Percentiles rank a stretch among this genome's conserved stretches.
phyloP scores from a whole-genome alignment of 139 green algal species.

The Chlorella sp. region DNA sequence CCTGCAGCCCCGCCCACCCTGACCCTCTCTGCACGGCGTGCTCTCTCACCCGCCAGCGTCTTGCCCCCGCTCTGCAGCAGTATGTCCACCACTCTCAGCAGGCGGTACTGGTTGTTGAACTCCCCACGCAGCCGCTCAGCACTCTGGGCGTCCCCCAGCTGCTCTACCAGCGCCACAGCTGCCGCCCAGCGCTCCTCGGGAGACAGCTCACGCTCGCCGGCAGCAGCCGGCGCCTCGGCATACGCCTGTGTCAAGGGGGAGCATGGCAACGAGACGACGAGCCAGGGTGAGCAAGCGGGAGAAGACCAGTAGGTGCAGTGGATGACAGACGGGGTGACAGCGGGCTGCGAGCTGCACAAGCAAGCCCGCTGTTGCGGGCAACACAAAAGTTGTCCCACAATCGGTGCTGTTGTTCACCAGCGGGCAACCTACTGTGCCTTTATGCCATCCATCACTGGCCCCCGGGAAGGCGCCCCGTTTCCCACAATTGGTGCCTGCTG shows the following conservation, averaged over 20 bases:
- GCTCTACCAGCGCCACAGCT: constrained; percentile 59
- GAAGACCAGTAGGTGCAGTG: no score
- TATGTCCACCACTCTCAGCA: constrained; percentile 82
- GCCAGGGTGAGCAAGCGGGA: background rate
- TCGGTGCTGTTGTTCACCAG: background rate
- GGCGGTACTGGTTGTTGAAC: constrained; percentile 93
- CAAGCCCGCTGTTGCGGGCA: no score
- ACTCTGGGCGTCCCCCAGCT: constrained; percentile 66
- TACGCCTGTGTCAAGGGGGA: background rate
- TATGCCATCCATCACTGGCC: no score
- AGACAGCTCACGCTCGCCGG: background rate
- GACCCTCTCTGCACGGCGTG: background rate
- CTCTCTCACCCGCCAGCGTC: constrained; percentile 40
- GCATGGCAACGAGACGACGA: background rate
- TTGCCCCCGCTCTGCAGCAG: constrained; percentile 64
- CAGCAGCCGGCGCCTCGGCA: background rate
- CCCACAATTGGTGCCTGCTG: no score
- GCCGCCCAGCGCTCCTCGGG: constrained; percentile 71
- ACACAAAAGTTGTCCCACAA: no score
- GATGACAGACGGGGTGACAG: background rate
- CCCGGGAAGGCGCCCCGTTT: no score
- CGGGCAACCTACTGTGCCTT: background rate
- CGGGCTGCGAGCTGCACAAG: background rate
- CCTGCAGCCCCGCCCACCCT: background rate
- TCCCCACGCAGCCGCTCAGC: constrained; percentile 67